Base-by-base conservation (phyloP, 768 basidiomycete species). In the Trametes cinnabarina region DNA sequence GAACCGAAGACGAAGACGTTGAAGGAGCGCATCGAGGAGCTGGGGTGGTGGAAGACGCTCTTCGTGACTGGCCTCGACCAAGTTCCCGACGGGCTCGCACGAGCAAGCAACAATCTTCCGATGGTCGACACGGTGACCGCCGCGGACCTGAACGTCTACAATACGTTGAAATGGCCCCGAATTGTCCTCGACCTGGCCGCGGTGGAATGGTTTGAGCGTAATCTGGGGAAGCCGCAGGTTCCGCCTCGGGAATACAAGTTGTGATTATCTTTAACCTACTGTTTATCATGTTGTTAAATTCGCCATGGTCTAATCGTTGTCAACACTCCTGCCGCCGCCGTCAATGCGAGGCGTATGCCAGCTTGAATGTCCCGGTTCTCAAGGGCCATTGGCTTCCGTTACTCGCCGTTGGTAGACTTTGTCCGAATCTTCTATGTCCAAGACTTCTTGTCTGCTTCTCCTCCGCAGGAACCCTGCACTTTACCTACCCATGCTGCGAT, bases 101-200 rank as follows among this genome's bases (percentile, higher is more conserved):
- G 86, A 35, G 83, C 87, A 4, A 82, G 85, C 49, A 73, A 79
- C 35, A 95, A 95, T 72, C 75, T 98, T 22, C 81, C 81, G n/a
- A 78, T 80, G 47, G 79, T 91, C 23, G 82, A 85, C 44, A 74
- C 88, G 44, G 77, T 78, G 37, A 83, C 82, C 2, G 84, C 84
- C 17, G 75, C 84, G 37, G 82, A 92, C 46, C 74, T 92, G 54
- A 84, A 79, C 20, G 86, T 96, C 15, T 95, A 92, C 73, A 89
- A 96, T 67, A 69, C 92, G 40, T 72, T 98, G 66, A 89, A 85
- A 72, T 92, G 92, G 85, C 84, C 85, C 57, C 84, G 90, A 65
- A 73, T 94, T 28, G 78, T 97, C 34, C 66, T 98, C 69, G 95
- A 98, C 67, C 67, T 88, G 58, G 81, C 84, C 52, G 92, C 93